phyloP scores from a whole-genome alignment of 805 yeast genomes.

The Lachancea meyersii region DNA sequence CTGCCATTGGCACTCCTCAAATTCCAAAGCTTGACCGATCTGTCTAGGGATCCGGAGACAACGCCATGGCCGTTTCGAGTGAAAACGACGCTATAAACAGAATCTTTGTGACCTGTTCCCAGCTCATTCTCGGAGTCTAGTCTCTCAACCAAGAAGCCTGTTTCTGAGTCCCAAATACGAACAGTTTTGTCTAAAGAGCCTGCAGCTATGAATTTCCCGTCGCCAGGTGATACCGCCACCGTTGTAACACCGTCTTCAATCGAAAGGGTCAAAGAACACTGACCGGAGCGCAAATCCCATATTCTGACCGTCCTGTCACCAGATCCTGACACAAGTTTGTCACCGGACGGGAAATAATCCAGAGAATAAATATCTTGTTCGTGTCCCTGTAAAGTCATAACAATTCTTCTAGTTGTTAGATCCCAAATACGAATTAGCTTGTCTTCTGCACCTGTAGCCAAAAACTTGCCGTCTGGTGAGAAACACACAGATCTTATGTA shows the following conservation, averaged over 20 bases:
- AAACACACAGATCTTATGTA: constrained; percentile 94
- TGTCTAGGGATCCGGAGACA: constrained; percentile 90
- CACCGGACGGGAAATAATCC: constrained; percentile 91
- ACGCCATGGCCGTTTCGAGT: constrained; percentile 87
- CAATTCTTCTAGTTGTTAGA: constrained; percentile 73
- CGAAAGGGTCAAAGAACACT: constrained; percentile 78
- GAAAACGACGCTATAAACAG: constrained; percentile 91
- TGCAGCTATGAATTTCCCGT: constrained; percentile 89
- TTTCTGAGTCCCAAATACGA: constrained; percentile 92
- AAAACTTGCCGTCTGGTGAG: constrained; percentile 87
- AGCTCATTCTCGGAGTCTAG: constrained; percentile 82
- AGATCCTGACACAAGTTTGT: constrained; percentile 87
- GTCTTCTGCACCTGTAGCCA: constrained; percentile 93
- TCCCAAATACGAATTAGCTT: constrained; percentile 95
- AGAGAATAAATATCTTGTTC: constrained; percentile 96
- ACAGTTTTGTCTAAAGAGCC: constrained; percentile 94
- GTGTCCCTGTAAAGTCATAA: constrained; percentile 84
- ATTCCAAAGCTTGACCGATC: constrained; percentile 95
- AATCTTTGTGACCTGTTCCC: constrained; percentile 92
- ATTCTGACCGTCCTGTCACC: constrained; percentile 95
- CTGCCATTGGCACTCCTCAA: constrained; percentile 49
- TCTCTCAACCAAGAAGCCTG: constrained; percentile 87
- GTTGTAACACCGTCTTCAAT: constrained; percentile 98
- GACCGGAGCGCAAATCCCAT: constrained; percentile 88
- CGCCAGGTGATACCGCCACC: constrained; percentile 86